These are phyloP conservation scores for Trapa incisa DNA, from an alignment of 345 rosid genomes.

Conservation along the genomic window DNA sequence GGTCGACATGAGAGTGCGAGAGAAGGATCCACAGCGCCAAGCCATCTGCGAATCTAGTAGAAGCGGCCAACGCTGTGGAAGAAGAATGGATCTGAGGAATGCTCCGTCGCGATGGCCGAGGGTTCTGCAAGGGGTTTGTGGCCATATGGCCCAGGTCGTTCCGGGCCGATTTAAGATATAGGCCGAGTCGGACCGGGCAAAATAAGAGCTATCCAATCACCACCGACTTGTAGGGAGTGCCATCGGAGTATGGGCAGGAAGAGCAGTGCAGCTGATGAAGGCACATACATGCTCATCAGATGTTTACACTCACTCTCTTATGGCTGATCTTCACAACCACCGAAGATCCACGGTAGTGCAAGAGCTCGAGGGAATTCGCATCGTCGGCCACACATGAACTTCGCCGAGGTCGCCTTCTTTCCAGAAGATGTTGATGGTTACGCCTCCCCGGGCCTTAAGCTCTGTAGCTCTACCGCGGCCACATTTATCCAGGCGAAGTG, in stretches of 20 bases:
- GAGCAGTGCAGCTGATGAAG: not conserved
- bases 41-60: slow-evolving; percentile 22
- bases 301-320: slow-evolving; percentile 31
- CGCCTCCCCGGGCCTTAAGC: slow-evolving; percentile 65
- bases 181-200: not conserved
- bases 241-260: not conserved
- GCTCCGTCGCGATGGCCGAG: not conserved
- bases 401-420: slow-evolving; percentile 59
- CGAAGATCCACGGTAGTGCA: slow-evolving; percentile 43
- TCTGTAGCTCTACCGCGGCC: slow-evolving; percentile 58
- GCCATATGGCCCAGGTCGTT: not conserved
- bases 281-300: slow-evolving; percentile 31
- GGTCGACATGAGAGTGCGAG: slow-evolving; percentile 31
- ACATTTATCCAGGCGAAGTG: slow-evolving; percentile 76
- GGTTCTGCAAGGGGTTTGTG: slow-evolving; percentile 10
- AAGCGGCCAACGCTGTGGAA: not conserved
- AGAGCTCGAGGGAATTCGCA: slow-evolving; percentile 18
- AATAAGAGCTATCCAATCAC: no score
- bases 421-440: slow-evolving; percentile 63
- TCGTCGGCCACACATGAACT: slow-evolving; percentile 43
- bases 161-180: not conserved
- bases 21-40: slow-evolving; percentile 35
- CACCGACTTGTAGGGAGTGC: not conserved
- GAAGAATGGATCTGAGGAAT: not conserved
- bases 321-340: slow-evolving; percentile 27